A percentile compares a stretch with the other conserved stretches of the same genome.
Conservation (phyloP, 352 stramenopile species). For the Pythium plurisporium region DNA sequence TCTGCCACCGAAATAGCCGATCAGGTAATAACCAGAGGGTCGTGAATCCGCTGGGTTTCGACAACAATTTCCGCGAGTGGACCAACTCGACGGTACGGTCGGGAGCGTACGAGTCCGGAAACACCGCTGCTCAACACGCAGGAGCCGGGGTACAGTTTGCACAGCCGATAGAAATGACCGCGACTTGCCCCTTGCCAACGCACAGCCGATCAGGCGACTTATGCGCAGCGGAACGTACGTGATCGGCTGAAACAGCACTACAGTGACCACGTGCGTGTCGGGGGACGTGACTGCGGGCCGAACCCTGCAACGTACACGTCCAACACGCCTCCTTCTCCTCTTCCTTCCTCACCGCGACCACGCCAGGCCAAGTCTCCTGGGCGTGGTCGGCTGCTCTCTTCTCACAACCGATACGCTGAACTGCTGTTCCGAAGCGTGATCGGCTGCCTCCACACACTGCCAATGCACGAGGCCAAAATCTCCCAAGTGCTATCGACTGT, state of each 20-base stretch:
- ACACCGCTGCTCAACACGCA: background rate
- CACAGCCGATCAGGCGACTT: background rate
- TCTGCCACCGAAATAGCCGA: background rate
- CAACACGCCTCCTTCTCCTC: background rate
- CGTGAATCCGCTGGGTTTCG: background rate
- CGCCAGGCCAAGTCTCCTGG: background rate
- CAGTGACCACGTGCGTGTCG: background rate
- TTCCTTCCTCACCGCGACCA: background rate
- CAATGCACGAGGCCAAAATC: background rate
- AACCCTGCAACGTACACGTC: background rate
- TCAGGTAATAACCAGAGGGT: background rate
- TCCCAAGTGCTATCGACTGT: background rate
- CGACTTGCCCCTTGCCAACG: background rate
- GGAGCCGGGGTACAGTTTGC: background rate
- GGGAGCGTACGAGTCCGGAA: background rate
- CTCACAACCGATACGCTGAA: background rate
- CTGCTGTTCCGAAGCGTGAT: background rate
- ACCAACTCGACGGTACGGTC: background rate
- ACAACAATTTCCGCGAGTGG: background rate
- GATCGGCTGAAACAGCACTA: background rate
- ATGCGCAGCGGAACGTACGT: background rate
- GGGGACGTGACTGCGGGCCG: background rate
- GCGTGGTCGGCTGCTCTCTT: background rate
- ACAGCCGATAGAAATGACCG: background rate
- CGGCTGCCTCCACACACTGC: background rate